Base-by-base conservation (phyloP, 2,329 filamentous ascomycete species). In the Aspergillus fijiensis region DNA sequence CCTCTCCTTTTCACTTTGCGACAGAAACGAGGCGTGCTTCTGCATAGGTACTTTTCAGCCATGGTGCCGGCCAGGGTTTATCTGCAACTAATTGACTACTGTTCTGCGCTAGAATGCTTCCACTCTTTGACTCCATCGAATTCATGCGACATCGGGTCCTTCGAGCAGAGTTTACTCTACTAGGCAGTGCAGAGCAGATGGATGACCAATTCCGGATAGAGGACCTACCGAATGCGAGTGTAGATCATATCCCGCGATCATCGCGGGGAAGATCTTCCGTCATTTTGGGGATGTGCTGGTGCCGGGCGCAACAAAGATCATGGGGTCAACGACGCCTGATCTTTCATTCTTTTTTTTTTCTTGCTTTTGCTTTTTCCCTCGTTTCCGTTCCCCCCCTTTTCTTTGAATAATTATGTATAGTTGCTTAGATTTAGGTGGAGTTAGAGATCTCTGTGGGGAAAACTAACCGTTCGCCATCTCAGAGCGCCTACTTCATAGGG, bases 181-280 rank as follows among this genome's bases (percentile, higher is more conserved):
- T 27, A 27, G 27, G 27, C 27, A 27, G 7, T 27, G 27, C 7
- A 27, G 7, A 25, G n/a, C 7, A 29, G 49, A 58, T 27, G 49
- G 48, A 51, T 55, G 53, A 16, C 23, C 42, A 19, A 33, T 42
- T 53, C 31, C 51, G 33, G 51, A 25, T 48, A 58, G 55, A 49
- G 23, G 21, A 23, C 51, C 49, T 25, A 29, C 45, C 57, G n/a
- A 58, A 61, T 61, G 47, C 51, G 48, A 51, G 56, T 31, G 55
- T 59, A 54, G 57, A 62, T 60, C 59, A 45, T 54, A 21, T 47
- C 21, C 51, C 21, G 51, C 42, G 62, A 64, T 65, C 56, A 59
- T 55, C 60, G 60, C 57, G 62, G 62, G 64, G 60, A 65, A 63
- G 64, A 65, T 65, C 60, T 63, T 60, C 63, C 48, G 59, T 50